Evolutionary conservation across 108 stramenopile genomes (phyloP), one percentile per base, ranked within the genome.

Genomic region (Parmales sp.): DNA sequence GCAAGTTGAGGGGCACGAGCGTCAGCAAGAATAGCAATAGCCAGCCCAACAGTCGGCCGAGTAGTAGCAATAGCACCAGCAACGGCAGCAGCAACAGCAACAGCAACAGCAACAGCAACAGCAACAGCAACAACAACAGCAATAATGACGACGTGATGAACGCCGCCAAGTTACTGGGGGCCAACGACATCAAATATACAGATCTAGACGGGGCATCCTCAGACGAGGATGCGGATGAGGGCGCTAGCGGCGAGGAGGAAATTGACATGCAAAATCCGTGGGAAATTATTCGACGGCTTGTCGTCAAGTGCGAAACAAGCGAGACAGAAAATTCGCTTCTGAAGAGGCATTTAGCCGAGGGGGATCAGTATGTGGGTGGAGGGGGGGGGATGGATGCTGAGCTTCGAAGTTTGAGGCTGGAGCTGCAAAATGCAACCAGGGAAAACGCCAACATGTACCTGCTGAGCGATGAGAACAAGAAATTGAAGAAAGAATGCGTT

Each of bases 381-480:
- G 13, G 6, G 13, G 16, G 31, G 13, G 54, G 31, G 28, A 28
- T 60, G 3, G 54, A 60, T 16, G 54, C 29, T n/a, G n/a, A n/a
- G n/a, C n/a, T n/a, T n/a, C n/a, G n/a, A n/a, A n/a, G n/a, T 1
- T 13, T 60, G 54, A 20, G 31, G 16, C 13, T 34, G 20, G 54
- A 60, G 29, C 54, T 60, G 28, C n/a, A 34, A 31, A 18, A 34
- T 16, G 31, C 36, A 13, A 28, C 16, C 2, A 28, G 3, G 26
- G 54, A 60, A 16, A 60, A 60, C 54, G 16, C 31, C 54, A 60
- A 60, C 54, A 60, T 60, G 54, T 60, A 60, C 31, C 13, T 20
- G 2, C 26, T 60, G 28, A 60, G 13, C 54, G 54, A 60, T 7
- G 54, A 60, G 54, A 60, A 60, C 54, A 60, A 60, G 54, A 3